These are phyloP conservation scores for Takashimella tepidaria DNA, from an alignment of 1,284 basidiomycete genomes.

Conservation along the genomic window DNA sequence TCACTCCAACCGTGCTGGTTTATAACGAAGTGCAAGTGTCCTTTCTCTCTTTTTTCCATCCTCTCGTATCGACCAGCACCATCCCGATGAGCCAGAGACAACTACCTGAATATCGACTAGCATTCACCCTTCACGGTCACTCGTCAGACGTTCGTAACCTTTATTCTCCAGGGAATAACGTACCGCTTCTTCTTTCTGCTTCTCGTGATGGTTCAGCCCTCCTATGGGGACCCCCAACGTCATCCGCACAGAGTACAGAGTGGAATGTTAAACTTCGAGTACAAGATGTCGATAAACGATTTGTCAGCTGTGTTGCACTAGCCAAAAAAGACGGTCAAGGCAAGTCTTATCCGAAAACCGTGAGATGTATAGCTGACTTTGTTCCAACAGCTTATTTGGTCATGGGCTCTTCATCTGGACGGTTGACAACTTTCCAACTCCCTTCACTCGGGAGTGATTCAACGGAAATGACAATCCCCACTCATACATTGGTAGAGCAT, in stretches of 20 bases:
- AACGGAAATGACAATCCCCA: conserved; percentile 53
- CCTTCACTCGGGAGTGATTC: conserved; percentile 24
- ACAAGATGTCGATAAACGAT: conserved; percentile 68
- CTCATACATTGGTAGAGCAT: conserved; percentile 80
- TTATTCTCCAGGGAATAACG: conserved; percentile 18
- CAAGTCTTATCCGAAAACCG: conserved; percentile 17
- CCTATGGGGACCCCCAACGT: conserved; percentile 63
- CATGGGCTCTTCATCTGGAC: conserved; percentile 76
- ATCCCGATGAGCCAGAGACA: conserved; percentile 23
- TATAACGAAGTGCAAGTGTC: too few relatives aligned
- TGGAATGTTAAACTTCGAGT: conserved; percentile 70
- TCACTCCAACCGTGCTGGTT: too few relatives aligned
- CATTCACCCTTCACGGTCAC: conserved; percentile 60
- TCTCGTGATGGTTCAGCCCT: conserved; percentile 87
- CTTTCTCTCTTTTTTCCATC: conserved; percentile 8
- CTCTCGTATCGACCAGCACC: conserved; percentile 49
- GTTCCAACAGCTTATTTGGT: conserved; percentile 64
- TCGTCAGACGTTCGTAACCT: conserved; percentile 42
- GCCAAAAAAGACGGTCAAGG: conserved; percentile 35
- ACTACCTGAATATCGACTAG: conserved; percentile 81
- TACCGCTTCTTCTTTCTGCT: conserved; percentile 63
- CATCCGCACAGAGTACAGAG: conserved; percentile 40
- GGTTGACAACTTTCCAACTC: conserved; percentile 67
- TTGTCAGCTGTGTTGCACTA: conserved; percentile 53
- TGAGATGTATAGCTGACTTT: too few relatives aligned